These are phyloP conservation scores for Neurospora sp. DNA, from an alignment of 495 filamentous ascomycete species.

Conservation along the genomic window DNA sequence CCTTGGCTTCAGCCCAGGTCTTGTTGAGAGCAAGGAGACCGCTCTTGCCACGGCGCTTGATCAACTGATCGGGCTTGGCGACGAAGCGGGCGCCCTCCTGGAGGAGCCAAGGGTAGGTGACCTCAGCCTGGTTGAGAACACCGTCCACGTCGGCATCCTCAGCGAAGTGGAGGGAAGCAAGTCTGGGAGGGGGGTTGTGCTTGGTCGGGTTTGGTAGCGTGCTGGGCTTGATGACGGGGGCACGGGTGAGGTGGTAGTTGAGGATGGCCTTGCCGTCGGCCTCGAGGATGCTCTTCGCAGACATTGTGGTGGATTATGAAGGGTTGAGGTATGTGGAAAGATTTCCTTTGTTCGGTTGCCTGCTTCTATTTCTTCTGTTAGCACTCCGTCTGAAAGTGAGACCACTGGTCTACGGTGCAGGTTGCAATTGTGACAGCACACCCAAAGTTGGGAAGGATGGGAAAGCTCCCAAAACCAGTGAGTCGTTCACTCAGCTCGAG, in stretches of 20 bases:
- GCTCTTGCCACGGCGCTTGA: constrained; percentile 98
- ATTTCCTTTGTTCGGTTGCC: constrained; percentile 5
- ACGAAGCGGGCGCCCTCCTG: constrained; percentile 79
- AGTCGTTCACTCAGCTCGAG: background rate
- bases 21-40: constrained; percentile 95
- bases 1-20: constrained; percentile 84
- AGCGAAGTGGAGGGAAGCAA: constrained; percentile 88
- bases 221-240: constrained; percentile 94
- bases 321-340: constrained; percentile 6
- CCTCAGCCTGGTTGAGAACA: constrained; percentile 90
- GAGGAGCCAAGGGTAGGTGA: constrained; percentile 91
- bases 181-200: constrained; percentile 86
- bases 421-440: background rate
- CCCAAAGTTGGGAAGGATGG: background rate
- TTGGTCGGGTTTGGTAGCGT: constrained; percentile 74
- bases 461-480: background rate
- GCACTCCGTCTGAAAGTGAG: background rate
- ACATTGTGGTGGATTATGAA: constrained; percentile 52
- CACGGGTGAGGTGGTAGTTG: constrained; percentile 99
- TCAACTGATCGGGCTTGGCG: constrained; percentile 98
- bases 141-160: constrained; percentile 71
- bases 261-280: constrained; percentile 99
- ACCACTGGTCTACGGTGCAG: background rate
- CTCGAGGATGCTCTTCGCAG: constrained; percentile 95
- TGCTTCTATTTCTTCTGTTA: constrained; percentile 3